Base-by-base conservation (phyloP, 2,329 filamentous ascomycete species). In the Colletotrichum liriopes region DNA sequence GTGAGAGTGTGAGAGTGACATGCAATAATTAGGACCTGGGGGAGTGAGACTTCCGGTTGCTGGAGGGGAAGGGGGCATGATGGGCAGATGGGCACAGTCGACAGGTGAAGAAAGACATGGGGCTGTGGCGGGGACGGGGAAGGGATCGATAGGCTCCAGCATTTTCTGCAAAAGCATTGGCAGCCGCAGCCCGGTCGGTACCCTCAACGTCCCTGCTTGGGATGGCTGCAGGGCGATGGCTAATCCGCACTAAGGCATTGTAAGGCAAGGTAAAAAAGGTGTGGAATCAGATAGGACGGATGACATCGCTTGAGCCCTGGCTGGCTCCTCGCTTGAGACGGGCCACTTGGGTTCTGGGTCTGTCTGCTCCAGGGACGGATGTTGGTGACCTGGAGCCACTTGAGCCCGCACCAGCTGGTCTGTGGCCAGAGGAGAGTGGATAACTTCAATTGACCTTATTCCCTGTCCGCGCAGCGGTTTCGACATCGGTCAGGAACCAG, bases 101-200 rank as follows among this genome's bases (percentile, higher is more conserved):
- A 56, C 37, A 64, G 37, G 52, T 59, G 65, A 72, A 65, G 69
- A 69, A 72, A 69, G 54, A 69, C 66, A 68, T 63, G 66, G 69
- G 65, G 69, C 69, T 72, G 77, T 80, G 78, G 79, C 75, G 77
- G 77, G 76, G 74, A 75, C 74, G 63, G 72, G 75, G 74, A 73
- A 76, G 77, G 75, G 75, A 79, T 80, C 77, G 77, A 80, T 79
- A 77, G 76, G 77, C 75, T 73, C 60, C 71, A 73, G 71, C 71
- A 73, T 73, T 73, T 73, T 47, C 60, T 62, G 49, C 67, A 71
- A 73, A 64, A 69, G 65, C 65, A 72, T 72, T 72, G 69, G 69
- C 54, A 72, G 69, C 54, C 52, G 54, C 26, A 26, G 41, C 45
- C 69, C 20, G 52, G 69, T 54, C 45, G 47, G 67, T 66, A 66